Conservation (phyloP, 2,329 filamentous ascomycete genomes). For the Colletotrichum coccodes region DNA sequence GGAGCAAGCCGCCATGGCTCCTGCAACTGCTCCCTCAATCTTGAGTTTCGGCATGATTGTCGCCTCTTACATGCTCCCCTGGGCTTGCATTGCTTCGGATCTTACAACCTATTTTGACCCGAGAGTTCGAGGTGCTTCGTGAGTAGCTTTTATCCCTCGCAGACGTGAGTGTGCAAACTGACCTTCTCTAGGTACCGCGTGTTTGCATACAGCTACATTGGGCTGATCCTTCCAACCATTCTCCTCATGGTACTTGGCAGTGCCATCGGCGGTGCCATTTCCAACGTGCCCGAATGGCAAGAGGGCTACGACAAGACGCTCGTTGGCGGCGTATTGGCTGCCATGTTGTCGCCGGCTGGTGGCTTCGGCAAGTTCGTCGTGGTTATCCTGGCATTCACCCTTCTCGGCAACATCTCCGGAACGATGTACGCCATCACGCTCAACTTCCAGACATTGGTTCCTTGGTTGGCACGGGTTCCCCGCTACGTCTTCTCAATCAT, state of each 20-base stretch:
- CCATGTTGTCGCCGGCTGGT: constrained; percentile 66
- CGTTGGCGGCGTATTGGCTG: constrained; percentile 68
- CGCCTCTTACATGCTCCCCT: constrained; percentile 72
- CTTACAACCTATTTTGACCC: constrained; percentile 70
- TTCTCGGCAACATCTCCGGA: constrained; percentile 68
- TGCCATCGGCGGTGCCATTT: constrained; percentile 70
- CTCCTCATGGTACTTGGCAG: constrained; percentile 71
- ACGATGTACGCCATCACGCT: constrained; percentile 72
- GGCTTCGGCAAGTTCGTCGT: constrained; percentile 72
- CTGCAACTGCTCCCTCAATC: constrained; percentile 55
- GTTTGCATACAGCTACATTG: constrained; percentile 66
- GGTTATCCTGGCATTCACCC: constrained; percentile 65
- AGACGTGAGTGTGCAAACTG: not conserved
- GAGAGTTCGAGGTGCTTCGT: constrained; percentile 55
- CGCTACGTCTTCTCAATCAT: constrained; percentile 67
- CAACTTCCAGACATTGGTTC: constrained; percentile 72
- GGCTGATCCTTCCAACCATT: constrained; percentile 64
- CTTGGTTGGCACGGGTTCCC: constrained; percentile 64
- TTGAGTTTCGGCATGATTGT: constrained; percentile 70
- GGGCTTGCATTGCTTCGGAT: constrained; percentile 67
- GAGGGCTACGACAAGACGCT: constrained; percentile 62
- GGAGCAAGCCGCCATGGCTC: constrained; percentile 52
- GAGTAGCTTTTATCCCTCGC: constrained; percentile 36
- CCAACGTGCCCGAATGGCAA: constrained; percentile 63
- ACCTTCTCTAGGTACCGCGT: constrained; percentile 47